Base-by-base conservation (phyloP, 306 rosid genomes). In the Urtica urens region DNA sequence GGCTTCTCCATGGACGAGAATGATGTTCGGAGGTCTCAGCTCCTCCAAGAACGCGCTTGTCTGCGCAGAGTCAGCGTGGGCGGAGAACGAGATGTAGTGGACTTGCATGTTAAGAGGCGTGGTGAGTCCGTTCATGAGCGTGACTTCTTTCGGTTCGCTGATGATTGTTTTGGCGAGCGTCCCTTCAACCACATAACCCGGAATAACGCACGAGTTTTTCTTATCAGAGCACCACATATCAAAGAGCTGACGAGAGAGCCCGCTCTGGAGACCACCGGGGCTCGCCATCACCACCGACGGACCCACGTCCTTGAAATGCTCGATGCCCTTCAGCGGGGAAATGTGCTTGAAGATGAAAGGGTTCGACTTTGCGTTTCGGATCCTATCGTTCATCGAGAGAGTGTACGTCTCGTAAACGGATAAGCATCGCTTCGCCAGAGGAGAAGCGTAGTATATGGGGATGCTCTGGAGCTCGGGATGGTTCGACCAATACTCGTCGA, bases 241-340 rank as follows among this genome's bases (percentile, higher is more conserved):
- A 38, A 88, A 88, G 30, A 88, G 74, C 57, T 88, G 95, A 17
- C 95, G 60, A 13, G 95, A 88, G 68, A 88, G 62, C 21, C 97
- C 97, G 37, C 97, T 83, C 58, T 88, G 97, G 57, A 88, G 82
- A 29, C 77, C 86, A 59, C 86, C 55, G 4, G 97, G 97, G 60
- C 97, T 88, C n/a, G 97, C 97, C 97, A 88, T 88, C 57, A 88
- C 90, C 26, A 84, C 97, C 4, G 84, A 83, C 4, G 95, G 93
- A 34, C 90, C 95, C 2, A 88, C 80, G 45, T 88, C 95, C 43
- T 83, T 83, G 61, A 87, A 83, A 64, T 54, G 64, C 24, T 88
- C 97, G 46, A 88, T 72, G 82, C 90, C 81, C 65, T 81, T 81
- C 28, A 84, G 65, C 22, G 97, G 90, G 30, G 90, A 78, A 63